phyloP scores from a whole-genome alignment of 305 asterid genomes.

The Salvia sclarea region DNA sequence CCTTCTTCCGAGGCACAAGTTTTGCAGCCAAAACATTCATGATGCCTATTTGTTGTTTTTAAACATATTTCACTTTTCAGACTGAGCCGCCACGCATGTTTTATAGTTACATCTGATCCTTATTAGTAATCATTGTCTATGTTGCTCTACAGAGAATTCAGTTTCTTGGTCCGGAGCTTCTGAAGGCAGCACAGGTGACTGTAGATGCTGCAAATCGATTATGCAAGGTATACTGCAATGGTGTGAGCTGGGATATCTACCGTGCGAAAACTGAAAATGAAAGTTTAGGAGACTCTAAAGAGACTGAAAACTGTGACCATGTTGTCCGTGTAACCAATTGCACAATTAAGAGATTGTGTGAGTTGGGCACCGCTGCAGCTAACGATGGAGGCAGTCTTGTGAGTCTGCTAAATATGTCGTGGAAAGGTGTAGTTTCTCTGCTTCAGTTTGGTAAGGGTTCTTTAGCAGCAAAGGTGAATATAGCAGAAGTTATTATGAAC shows the following conservation, averaged over 20 bases:
- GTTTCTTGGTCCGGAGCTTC: constrained; percentile 54
- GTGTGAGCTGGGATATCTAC: constrained; percentile 66
- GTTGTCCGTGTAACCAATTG: constrained; percentile 57
- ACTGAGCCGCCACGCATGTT: constrained; percentile 16
- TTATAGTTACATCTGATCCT: not conserved
- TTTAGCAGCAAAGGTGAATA: constrained; percentile 73
- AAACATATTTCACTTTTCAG: constrained; percentile 3
- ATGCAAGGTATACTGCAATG: constrained; percentile 74
- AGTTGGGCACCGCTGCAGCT: constrained; percentile 87
- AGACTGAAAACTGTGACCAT: constrained; percentile 50
- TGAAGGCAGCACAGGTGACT: constrained; percentile 61
- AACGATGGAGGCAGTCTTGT: constrained; percentile 91
- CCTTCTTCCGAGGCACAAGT: constrained; percentile 6
- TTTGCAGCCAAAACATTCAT: constrained; percentile 20
- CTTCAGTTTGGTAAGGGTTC: constrained; percentile 90
- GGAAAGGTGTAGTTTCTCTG: constrained; percentile 94
- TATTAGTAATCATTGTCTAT: constrained; percentile 25
- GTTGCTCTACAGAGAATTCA: constrained; percentile 55
- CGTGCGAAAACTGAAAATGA: constrained; percentile 38
- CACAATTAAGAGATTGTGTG: constrained; percentile 68
- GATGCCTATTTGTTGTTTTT: not conserved
- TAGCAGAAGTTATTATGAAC: constrained; percentile 61
- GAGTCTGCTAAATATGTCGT: constrained; percentile 74
- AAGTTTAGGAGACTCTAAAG: constrained; percentile 40
- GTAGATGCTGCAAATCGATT: constrained; percentile 73